Base-by-base conservation (phyloP, 2,329 filamentous ascomycete species). In the Botryotinia calthae region DNA sequence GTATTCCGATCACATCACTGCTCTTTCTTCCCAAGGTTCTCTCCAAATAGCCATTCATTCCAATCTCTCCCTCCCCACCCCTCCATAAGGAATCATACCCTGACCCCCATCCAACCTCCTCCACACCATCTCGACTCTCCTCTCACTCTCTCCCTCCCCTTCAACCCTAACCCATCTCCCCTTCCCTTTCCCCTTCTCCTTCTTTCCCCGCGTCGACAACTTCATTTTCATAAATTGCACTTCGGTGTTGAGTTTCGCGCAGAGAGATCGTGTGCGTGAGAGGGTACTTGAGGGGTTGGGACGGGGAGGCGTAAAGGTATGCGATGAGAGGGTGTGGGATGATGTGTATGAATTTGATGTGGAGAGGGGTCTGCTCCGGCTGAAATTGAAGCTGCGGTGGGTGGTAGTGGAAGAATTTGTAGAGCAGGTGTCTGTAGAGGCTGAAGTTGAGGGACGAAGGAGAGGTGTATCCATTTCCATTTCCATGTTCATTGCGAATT, bases 81-180 rank as follows among this genome's bases (percentile, higher is more conserved):
- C 69, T 9, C 69, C 69, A 42, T 40, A 71, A 65, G 69, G 59
- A 65, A 71, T 71, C 69, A 71, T 71, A 0, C 69, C 69, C 69
- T 67, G 70, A 1, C 42, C 62, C 5, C 70, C 70, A 72, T 72
- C 70, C 51, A 56, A 20, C 40, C 70, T 72, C 62, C 70, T 72
- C 70, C 70, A 72, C 22, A 72, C 62, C 70, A 72, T 59, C 51
- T 72, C 70, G 2, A 59, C 40, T 4, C 31, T 67, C 48, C 48
- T 72, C 62, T 72, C 70, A 22, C 28, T 54, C 51, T 72, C 70
- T 9, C 40, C 58, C 25, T 72, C 70, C 31, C 70, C 70, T 40
- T 72, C 70, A 34, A 72, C n/a, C 42, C 37, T 67, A 46, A 72
- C 40, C 70, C 70, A 72, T 40, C 64, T 61, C 31, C 70, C 70